Evolutionary conservation across 768 basidiomycete genomes (phyloP).

Genomic region (Bullera alba): DNA sequence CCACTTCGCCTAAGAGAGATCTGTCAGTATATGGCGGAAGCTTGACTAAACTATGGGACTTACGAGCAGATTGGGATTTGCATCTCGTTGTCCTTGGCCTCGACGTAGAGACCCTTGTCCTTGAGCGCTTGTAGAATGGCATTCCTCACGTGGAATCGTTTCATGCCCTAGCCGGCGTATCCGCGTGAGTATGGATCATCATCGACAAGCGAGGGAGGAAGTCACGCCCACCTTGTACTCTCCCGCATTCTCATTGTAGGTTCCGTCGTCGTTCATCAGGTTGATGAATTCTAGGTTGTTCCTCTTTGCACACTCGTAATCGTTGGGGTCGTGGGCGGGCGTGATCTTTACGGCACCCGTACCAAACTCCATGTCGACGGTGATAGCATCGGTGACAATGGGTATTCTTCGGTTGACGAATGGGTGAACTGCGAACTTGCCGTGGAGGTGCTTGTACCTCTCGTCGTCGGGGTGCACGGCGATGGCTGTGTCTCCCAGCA

Average conservation of each 20-base stretch:
- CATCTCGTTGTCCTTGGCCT: conserved; percentile 95
- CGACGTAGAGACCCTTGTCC: conserved; percentile 75
- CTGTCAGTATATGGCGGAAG: not conserved
- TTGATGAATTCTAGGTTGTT: conserved; percentile 88
- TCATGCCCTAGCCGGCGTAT: conserved; percentile 65
- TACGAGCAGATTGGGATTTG: conserved; percentile 86
- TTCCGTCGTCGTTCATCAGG: conserved; percentile 93
- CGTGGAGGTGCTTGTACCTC: conserved; percentile 90
- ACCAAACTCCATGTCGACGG: conserved; percentile 88
- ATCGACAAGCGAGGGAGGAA: not conserved
- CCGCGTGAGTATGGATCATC: not conserved
- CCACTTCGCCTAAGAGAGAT: conserved; percentile 74
- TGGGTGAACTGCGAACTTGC: conserved; percentile 82
- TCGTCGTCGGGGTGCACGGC: conserved; percentile 91
- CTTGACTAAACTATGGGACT: conserved; percentile 22
- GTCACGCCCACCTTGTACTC: conserved; percentile 60
- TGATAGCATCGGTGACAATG: conserved; percentile 75
- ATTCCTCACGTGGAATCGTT: conserved; percentile 86
- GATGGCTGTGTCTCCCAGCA: conserved; percentile 95
- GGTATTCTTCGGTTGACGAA: conserved; percentile 80
- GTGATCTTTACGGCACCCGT: conserved; percentile 99
- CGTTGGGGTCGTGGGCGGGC: conserved; percentile 93
- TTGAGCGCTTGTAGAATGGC: conserved; percentile 76
- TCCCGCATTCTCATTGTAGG: conserved; percentile 83
- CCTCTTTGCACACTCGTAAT: conserved; percentile 85